Conservation (phyloP, 257 asterid species). For the Solanum chaucha region DNA sequence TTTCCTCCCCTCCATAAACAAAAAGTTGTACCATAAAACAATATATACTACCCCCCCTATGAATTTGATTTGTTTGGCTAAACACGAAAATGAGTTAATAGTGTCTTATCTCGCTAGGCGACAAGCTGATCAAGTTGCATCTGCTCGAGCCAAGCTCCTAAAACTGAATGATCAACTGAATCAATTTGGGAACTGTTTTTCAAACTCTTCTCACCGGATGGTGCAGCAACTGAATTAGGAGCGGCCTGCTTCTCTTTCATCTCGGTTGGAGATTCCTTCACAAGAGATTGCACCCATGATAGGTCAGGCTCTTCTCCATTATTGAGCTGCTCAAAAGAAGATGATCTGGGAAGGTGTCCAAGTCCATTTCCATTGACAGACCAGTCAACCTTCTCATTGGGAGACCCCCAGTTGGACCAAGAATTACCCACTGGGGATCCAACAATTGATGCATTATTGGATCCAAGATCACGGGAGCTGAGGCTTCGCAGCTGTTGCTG, state of each 20-base stretch:
- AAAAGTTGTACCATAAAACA: constrained; percentile 38
- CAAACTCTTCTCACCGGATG: constrained; percentile 79
- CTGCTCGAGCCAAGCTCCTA: constrained; percentile 95
- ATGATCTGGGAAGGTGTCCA: constrained; percentile 26
- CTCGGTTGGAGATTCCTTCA: constrained; percentile 92
- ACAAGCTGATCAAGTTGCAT: constrained; percentile 88
- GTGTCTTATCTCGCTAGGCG: constrained; percentile 30
- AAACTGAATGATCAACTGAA: constrained; percentile 60
- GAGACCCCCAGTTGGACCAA: constrained; percentile 75
- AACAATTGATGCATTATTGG: constrained; percentile 22
- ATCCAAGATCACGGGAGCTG: constrained; percentile 55
- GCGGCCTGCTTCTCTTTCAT: constrained; percentile 56
- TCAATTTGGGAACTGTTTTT: constrained; percentile 42
- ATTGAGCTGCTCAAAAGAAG: constrained; percentile 16
- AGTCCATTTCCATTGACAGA: constrained; percentile 50
- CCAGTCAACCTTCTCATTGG: constrained; percentile 61
- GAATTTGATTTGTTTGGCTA: constrained; percentile 28
- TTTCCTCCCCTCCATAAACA: constrained; percentile 12
- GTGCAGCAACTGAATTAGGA: constrained; percentile 24
- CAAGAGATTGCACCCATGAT: constrained; percentile 95
- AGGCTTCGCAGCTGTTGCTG: constrained; percentile 58
- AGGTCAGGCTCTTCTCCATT: constrained; percentile 73
- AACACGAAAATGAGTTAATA: constrained; percentile 37
- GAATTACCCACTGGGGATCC: constrained; percentile 41
- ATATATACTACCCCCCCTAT: constrained; percentile 32